Conservation (phyloP, 2,329 filamentous ascomycete genomes). For the Pyrenochaeta sp. region DNA sequence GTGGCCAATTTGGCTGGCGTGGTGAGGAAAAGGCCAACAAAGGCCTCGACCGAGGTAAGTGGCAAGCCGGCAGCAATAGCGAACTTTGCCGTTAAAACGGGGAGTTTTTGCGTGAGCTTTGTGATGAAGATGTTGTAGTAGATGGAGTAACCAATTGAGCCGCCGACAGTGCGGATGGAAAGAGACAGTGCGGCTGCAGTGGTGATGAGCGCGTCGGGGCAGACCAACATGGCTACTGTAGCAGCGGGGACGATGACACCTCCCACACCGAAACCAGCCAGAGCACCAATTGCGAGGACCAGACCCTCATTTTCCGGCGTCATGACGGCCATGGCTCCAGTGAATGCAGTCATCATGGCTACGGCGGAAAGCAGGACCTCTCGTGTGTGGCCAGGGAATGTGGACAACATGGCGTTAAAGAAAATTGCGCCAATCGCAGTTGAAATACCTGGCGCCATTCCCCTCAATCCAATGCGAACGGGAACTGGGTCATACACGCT, state of each 20-base stretch:
- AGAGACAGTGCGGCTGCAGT: constrained; percentile 54
- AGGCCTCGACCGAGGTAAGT: constrained; percentile 41
- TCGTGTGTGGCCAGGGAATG: constrained; percentile 31
- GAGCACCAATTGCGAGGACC: constrained; percentile 37
- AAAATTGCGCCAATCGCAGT: constrained; percentile 40
- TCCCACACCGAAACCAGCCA: constrained; percentile 50
- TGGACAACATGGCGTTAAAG: constrained; percentile 40
- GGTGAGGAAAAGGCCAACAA: constrained; percentile 45
- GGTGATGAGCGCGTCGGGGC: constrained; percentile 44
- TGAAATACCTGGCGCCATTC: constrained; percentile 32
- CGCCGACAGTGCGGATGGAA: constrained; percentile 55
- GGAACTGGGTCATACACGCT: constrained; percentile 41
- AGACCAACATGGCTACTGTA: constrained; percentile 45
- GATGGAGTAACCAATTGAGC: constrained; percentile 47
- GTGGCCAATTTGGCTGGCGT: constrained; percentile 25
- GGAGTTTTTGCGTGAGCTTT: constrained; percentile 36
- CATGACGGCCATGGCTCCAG: constrained; percentile 40
- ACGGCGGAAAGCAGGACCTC: constrained; percentile 42
- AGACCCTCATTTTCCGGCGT: constrained; percentile 43
- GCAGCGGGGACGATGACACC: constrained; percentile 47
- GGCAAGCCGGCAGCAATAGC: constrained; percentile 52
- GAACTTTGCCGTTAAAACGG: constrained; percentile 33
- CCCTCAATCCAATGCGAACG: constrained; percentile 42
- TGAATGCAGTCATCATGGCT: constrained; percentile 42
- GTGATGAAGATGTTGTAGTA: constrained; percentile 49